These are phyloP conservation scores for Penicillium crystallinum DNA, from an alignment of 495 filamentous ascomycete genomes.

Conservation along the genomic window DNA sequence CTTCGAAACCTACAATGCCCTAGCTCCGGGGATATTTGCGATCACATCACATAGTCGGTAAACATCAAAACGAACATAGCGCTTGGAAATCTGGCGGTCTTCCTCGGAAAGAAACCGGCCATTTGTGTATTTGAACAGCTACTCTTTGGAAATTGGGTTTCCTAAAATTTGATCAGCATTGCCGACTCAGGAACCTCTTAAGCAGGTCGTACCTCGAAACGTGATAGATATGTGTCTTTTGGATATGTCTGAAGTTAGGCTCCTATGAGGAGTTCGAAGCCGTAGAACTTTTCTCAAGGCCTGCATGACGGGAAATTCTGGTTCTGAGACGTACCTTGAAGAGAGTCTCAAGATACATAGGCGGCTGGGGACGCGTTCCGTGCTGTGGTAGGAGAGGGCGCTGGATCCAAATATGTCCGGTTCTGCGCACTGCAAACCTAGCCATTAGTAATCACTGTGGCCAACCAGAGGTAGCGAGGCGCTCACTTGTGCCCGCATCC, in stretches of 20 bases:
- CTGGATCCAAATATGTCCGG: neutral
- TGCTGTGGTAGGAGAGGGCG: neutral
- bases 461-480: too few relatives aligned
- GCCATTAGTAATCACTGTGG: too few relatives aligned
- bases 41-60: neutral
- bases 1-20: neutral
- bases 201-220: too few relatives aligned
- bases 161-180: too few relatives aligned
- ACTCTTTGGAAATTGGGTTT: neutral
- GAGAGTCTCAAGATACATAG: neutral
- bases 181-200: too few relatives aligned
- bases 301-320: neutral
- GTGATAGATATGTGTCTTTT: too few relatives aligned
- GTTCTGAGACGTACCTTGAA: too few relatives aligned
- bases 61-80: neutral
- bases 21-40: neutral
- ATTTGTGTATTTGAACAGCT: constrained; percentile 24
- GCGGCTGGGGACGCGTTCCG: neutral
- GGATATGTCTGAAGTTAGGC: too few relatives aligned
- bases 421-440: too few relatives aligned
- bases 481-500: too few relatives aligned
- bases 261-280: too few relatives aligned
- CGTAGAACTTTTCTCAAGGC: neutral
- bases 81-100: constrained; percentile 2
- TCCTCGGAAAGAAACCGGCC: constrained; percentile 24